Evolutionary conservation across 306 rosid species (phyloP).

Genomic region (Rosa lucieae): DNA sequence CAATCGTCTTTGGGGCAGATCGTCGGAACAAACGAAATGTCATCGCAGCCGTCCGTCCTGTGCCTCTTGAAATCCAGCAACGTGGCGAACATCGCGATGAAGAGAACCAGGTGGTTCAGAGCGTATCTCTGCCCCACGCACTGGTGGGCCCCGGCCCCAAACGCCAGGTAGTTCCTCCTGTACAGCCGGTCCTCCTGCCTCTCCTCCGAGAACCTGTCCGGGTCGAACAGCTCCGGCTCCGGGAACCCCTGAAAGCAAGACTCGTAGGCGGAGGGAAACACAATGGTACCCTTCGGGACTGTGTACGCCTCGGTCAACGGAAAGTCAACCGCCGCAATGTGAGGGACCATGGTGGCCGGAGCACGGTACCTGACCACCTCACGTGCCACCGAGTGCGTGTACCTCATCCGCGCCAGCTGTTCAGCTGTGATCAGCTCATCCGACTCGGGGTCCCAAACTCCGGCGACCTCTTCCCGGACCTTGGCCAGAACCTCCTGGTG

Average conservation of each 20-base stretch:
- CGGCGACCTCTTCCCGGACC: constrained; percentile 56
- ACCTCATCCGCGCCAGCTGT: constrained; percentile 57
- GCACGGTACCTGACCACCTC: constrained; percentile 77
- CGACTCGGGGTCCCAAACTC: constrained; percentile 66
- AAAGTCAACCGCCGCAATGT: constrained; percentile 58
- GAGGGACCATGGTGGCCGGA: constrained; percentile 85
- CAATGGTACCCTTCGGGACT: constrained; percentile 74
- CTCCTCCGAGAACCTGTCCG: constrained; percentile 72
- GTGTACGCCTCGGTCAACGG: constrained; percentile 57
- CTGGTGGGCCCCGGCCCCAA: constrained; percentile 94
- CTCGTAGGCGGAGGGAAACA: constrained; percentile 78
- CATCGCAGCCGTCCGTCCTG: constrained; percentile 86
- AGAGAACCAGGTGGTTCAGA: constrained; percentile 70
- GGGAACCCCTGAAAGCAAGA: constrained; percentile 80
- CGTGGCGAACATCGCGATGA: constrained; percentile 77
- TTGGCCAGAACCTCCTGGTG: constrained; percentile 57
- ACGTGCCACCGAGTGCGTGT: constrained; percentile 89
- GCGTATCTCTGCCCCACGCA: constrained; percentile 94
- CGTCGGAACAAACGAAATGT: constrained; percentile 65
- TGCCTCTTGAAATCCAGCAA: constrained; percentile 76
- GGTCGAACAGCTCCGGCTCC: constrained; percentile 82
- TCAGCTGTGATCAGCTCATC: constrained; percentile 52
- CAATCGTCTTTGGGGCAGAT: constrained; percentile 92
- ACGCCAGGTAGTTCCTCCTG: constrained; percentile 69
- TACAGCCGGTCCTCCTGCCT: constrained; percentile 68